These are phyloP conservation scores for Penicillium lagena DNA, from an alignment of 495 filamentous ascomycete species.

Conservation along the genomic window DNA sequence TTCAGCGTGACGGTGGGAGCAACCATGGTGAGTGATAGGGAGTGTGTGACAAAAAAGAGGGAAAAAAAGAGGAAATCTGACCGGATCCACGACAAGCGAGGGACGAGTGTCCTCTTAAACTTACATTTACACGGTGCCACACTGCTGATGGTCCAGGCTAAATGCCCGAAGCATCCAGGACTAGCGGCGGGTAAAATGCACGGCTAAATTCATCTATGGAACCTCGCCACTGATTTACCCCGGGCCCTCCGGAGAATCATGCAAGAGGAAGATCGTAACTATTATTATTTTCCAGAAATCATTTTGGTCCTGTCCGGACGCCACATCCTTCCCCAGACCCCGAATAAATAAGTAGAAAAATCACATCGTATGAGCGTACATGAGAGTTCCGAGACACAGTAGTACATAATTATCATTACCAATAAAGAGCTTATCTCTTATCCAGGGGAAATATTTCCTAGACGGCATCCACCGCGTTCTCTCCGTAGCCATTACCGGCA, in stretches of 20 bases:
- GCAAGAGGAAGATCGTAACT: too few relatives aligned
- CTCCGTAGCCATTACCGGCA: constrained; percentile 22
- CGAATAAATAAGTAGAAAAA: constrained; percentile 1
- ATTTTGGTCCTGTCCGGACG: too few relatives aligned
- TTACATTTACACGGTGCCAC: too few relatives aligned
- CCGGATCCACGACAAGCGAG: too few relatives aligned
- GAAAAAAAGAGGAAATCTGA: neutral
- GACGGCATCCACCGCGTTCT: constrained; percentile 30
- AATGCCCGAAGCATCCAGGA: too few relatives aligned
- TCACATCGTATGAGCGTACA: neutral
- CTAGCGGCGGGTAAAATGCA: too few relatives aligned
- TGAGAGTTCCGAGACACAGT: constrained; percentile 9
- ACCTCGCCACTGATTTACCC: too few relatives aligned
- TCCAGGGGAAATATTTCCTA: constrained; percentile 6
- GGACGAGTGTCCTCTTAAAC: too few relatives aligned
- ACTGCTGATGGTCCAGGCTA: too few relatives aligned
- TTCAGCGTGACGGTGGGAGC: constrained; percentile 64
- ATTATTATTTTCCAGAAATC: too few relatives aligned
- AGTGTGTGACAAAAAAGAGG: neutral
- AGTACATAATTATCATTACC: constrained; percentile 25
- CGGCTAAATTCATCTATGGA: too few relatives aligned
- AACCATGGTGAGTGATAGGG: constrained; percentile 1
- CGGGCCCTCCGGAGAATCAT: too few relatives aligned
- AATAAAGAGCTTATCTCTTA: constrained; percentile 5
- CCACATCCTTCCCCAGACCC: neutral